These are phyloP conservation scores for Rhodomyrtus psidioides DNA, from an alignment of 441 rosid species.

Conservation along the genomic window DNA sequence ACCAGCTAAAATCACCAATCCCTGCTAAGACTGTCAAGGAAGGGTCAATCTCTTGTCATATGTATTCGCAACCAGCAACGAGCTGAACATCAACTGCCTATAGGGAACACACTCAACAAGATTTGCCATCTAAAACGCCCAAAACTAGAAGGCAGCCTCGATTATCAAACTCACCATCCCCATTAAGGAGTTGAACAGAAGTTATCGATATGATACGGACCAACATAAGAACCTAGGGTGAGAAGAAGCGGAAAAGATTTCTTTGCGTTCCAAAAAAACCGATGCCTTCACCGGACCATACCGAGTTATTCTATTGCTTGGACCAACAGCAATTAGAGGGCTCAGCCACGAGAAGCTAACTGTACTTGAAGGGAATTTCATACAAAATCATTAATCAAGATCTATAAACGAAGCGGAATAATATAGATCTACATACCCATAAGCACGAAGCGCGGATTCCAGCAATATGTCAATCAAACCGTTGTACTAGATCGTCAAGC, in stretches of 20 bases:
- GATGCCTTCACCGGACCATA: constrained; percentile 56
- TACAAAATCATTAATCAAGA: too few species aligned
- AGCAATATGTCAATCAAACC: too few species aligned
- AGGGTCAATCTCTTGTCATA: constrained; percentile 47
- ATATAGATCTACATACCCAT: too few species aligned
- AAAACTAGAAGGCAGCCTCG: constrained; percentile 38
- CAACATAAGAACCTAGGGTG: constrained; percentile 55
- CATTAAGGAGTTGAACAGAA: constrained; percentile 68
- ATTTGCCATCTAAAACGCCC: constrained; percentile 32
- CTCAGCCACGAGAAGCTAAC: constrained; percentile 75
- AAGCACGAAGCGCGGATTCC: too few species aligned
- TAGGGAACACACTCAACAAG: constrained; percentile 34
- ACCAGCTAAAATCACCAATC: constrained; percentile 34
- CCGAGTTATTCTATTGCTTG: constrained; percentile 28
- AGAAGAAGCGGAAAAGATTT: constrained; percentile 26
- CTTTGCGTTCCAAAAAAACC: constrained; percentile 48
- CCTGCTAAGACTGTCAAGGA: constrained; percentile 36
- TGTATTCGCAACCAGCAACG: constrained; percentile 25
- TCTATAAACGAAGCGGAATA: too few species aligned
- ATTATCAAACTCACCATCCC: constrained; percentile 25
- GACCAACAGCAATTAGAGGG: constrained; percentile 41
- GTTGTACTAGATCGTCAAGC: too few species aligned
- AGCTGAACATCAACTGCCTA: constrained; percentile 40
- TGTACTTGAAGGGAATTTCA: too few species aligned
- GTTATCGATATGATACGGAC: constrained; percentile 68